These are phyloP conservation scores for Annulohypoxylon nitens DNA, from an alignment of 495 filamentous ascomycete genomes.

Conservation along the genomic window DNA sequence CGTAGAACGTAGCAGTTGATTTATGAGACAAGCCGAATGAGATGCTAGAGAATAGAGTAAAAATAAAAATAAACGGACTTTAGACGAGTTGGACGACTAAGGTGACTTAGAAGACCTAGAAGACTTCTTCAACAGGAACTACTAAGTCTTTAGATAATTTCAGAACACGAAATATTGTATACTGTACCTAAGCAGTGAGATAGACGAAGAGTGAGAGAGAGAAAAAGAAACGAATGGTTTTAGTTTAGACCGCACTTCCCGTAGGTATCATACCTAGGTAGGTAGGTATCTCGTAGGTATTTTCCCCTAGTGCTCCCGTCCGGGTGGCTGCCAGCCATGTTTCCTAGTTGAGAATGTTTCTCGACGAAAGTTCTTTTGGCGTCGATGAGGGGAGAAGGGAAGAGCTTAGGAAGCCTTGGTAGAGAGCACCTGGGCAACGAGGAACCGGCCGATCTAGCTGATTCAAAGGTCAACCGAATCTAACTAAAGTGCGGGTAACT, in stretches of 20 bases:
- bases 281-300: neutral
- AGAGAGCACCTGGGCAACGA: conserved; percentile 11
- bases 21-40: conserved; percentile 48
- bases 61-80: neutral
- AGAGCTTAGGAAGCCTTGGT: neutral
- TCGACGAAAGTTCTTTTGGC: conserved; percentile 35
- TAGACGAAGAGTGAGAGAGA: neutral
- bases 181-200: neutral
- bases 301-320: conserved; percentile 23
- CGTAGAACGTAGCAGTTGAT: conserved; percentile 33
- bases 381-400: conserved; percentile 46
- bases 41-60: conserved; percentile 32
- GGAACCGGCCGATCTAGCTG: conserved; percentile 42
- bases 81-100: neutral
- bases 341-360: conserved; percentile 30
- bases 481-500: conserved; percentile 50
- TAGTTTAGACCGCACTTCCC: conserved; percentile 23
- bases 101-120: neutral
- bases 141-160: conserved; percentile 17
- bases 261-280: neutral
- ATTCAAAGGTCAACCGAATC: conserved; percentile 47
- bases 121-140: conserved; percentile 18
- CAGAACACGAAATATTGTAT: conserved; percentile 40
- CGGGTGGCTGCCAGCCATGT: conserved; percentile 32
- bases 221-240: conserved; percentile 16